Evolutionary conservation across 139 green algal genomes (phyloP).

Genomic region (Chlamydomonas incerta): DNA sequence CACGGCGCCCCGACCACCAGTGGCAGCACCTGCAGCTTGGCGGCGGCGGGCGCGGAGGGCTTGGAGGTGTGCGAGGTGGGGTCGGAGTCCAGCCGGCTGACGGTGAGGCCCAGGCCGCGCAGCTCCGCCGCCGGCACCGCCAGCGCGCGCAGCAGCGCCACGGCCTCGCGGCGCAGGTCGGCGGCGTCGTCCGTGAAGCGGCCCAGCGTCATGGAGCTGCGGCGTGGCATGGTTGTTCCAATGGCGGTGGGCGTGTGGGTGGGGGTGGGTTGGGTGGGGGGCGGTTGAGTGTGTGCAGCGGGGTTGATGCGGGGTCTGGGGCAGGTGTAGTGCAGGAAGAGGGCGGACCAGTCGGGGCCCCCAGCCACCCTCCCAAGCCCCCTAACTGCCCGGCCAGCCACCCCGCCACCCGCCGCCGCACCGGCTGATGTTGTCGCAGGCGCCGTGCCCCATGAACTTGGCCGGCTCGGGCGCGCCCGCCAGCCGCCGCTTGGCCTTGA

Average conservation of each 20-base stretch:
- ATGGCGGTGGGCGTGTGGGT: not conserved
- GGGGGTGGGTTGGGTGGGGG: not conserved
- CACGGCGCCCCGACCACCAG: no score
- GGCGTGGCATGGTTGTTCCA: no score
- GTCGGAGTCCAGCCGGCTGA: conserved; percentile 68
- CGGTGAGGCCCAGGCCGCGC: conserved; percentile 83
- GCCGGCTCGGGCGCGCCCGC: conserved; percentile 70
- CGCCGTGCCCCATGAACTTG: conserved; percentile 94
- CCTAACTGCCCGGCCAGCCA: no score
- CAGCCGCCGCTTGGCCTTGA: conserved; percentile 89
- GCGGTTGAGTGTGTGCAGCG: conserved; percentile 1
- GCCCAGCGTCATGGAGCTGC: conserved; percentile 54
- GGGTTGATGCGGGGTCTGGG: no score
- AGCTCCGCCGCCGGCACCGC: conserved; percentile 70
- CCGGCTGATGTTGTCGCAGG: conserved; percentile 86
- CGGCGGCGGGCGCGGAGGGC: conserved; percentile 32
- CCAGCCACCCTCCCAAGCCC: no score
- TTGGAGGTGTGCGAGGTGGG: conserved; percentile 32
- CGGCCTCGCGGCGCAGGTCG: conserved; percentile 61
- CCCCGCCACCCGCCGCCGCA: no score
- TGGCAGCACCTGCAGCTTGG: conserved; percentile 51
- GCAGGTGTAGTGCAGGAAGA: no score
- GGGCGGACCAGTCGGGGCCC: no score
- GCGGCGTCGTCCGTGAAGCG: conserved; percentile 25
- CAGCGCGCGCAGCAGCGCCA: conserved; percentile 69